Base-by-base conservation (phyloP, 2,329 filamentous ascomycete species). In the Coniella lustricola region DNA sequence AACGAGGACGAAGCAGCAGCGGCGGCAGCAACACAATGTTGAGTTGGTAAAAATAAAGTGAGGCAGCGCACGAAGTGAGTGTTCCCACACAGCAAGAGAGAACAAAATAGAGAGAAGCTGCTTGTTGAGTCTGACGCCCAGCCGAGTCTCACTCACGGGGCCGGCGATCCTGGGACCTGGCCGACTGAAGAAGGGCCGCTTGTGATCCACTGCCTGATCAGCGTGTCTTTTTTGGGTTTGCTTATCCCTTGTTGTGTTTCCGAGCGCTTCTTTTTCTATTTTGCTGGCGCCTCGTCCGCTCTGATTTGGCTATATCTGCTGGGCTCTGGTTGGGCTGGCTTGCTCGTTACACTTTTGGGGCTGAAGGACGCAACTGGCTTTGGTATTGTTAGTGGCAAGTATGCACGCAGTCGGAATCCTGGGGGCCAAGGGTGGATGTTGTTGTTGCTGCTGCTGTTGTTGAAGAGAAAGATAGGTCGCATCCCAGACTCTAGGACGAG, bases 51-150 rank as follows among this genome's bases (percentile, higher is more conserved):
- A 46, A 46, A 39, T 33, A 32, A 42, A 38, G 34, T 46, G 34
- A 46, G 35, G 44, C 44, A 36, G 44, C 35, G 44, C n/a, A 46
- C 34, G 44, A 46, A 25, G 5, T 34, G 38, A 37, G 34, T 21
- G 17, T 21, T 29, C 22, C 8, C 31, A 16, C 18, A 21, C 7
- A 9, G 29, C 7, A 37, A 12, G 17, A 35, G 16, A 21, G 10
- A 21, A 20, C 20, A 9, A 14, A 38, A 9, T 16, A 33, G 33
- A 16, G 33, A 45, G 21, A 29, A 13, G 16, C n/a, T n/a, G 17
- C 31, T 29, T 25, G 32, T 46, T 25, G 35, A 46, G 44, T 46
- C 39, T 46, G 35, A 46, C 12, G 44, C 38, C 38, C 25, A 29
- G 40, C 40, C 25, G n/a, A 22, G 36, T 40, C 44, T 39, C 22